phyloP scores from a whole-genome alignment of 768 basidiomycete species.

The Tricholoma sp. region DNA sequence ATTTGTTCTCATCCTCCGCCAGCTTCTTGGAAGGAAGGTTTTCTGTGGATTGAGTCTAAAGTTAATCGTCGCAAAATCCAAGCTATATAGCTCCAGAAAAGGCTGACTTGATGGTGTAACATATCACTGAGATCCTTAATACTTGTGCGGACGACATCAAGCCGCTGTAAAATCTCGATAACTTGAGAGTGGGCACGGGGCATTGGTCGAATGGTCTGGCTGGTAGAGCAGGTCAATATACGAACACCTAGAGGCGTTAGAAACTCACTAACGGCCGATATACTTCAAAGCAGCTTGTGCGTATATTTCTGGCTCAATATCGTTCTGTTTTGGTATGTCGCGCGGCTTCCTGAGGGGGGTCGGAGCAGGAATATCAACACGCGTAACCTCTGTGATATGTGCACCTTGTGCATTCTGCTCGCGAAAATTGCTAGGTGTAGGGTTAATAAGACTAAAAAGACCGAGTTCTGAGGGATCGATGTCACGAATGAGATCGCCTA shows the following conservation, averaged over 20 bases:
- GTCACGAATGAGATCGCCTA: constrained; percentile 78
- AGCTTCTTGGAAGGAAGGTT: constrained; percentile 27
- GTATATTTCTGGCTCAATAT: constrained; percentile 70
- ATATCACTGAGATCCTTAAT: constrained; percentile 29
- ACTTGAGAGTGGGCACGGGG: constrained; percentile 44
- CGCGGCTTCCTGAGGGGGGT: constrained; percentile 59
- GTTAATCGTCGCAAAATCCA: constrained; percentile 10
- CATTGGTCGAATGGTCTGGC: constrained; percentile 44
- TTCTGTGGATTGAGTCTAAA: constrained; percentile 20
- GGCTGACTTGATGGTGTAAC: constrained; percentile 29
- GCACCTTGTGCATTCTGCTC: constrained; percentile 27
- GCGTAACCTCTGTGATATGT: constrained; percentile 41
- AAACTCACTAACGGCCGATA: constrained; percentile 69
- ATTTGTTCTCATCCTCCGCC: constrained; percentile 37
- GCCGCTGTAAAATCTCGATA: constrained; percentile 33
- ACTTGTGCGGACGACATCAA: constrained; percentile 32
- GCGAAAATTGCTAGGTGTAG: constrained; percentile 17
- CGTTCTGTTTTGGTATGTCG: constrained; percentile 32
- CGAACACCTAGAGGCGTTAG: not conserved
- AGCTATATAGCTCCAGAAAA: not conserved
- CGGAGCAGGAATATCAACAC: constrained; percentile 63
- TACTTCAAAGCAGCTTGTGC: constrained; percentile 72
- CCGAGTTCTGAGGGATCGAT: constrained; percentile 75
- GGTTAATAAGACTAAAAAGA: constrained; percentile 56
- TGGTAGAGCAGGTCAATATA: constrained; percentile 13